These are phyloP conservation scores for Tuber calosporum DNA, from an alignment of 495 filamentous ascomycete species.

Conservation along the genomic window DNA sequence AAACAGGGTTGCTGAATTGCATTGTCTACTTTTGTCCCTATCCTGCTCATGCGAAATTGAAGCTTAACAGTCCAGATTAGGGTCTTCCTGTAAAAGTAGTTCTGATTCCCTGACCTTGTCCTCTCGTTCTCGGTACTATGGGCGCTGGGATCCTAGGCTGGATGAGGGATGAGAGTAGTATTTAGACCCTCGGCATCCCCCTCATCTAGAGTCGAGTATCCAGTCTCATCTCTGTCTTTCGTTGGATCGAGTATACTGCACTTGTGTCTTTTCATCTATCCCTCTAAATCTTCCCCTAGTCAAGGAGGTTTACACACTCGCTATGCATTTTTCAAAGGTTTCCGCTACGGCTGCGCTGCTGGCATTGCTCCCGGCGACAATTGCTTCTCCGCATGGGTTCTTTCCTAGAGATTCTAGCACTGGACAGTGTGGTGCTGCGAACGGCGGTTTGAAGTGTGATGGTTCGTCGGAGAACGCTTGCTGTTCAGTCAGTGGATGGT, in stretches of 20 bases:
- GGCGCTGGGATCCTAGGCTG: neutral
- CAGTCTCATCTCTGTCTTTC: neutral
- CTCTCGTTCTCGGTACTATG: neutral
- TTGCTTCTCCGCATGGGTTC: neutral
- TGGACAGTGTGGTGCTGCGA: slow-evolving; percentile 13
- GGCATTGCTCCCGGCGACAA: neutral
- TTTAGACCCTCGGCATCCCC: neutral
- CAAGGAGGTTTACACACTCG: neutral
- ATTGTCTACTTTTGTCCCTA: neutral
- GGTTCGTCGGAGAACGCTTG: slow-evolving; percentile 2
- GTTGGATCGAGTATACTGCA: neutral
- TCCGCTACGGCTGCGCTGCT: neutral
- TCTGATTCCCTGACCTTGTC: neutral
- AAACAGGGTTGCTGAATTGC: neutral
- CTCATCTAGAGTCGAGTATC: neutral
- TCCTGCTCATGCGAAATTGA: neutral
- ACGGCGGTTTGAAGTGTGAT: slow-evolving; percentile 16
- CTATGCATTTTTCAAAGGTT: neutral
- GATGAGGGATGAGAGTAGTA: neutral
- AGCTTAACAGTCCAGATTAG: neutral
- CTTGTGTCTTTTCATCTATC: neutral
- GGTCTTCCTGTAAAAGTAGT: neutral
- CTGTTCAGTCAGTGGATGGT: slow-evolving; percentile 25
- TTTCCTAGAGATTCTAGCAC: neutral
- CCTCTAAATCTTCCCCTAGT: neutral